Conservation (phyloP, 352 stramenopile species). For the Phytopythium sindhum region DNA sequence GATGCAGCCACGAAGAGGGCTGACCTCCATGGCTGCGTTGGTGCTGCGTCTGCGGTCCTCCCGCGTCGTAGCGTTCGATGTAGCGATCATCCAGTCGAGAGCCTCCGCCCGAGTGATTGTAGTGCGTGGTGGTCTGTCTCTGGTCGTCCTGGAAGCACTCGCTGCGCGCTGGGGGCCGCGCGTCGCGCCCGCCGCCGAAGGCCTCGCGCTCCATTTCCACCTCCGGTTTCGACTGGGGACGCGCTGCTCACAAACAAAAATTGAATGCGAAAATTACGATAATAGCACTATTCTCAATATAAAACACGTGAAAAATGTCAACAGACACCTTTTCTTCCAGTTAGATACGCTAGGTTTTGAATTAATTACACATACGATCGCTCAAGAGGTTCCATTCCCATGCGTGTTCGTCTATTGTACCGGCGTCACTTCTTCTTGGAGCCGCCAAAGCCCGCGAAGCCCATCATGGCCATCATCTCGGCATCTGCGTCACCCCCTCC, state of each 20-base stretch:
- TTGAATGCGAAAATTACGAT: neutral
- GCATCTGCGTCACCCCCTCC: slow-evolving; percentile 44
- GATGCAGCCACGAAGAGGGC: neutral
- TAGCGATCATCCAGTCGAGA: neutral
- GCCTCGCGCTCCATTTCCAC: neutral
- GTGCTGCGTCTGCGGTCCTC: neutral
- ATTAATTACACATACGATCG: slow-evolving; percentile 2
- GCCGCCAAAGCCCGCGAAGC: slow-evolving; percentile 83
- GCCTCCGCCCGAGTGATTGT: neutral
- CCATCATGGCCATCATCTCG: slow-evolving; percentile 92
- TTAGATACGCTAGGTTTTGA: neutral
- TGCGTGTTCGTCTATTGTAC: neutral
- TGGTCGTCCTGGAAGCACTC: neutral
- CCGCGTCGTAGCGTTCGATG: neutral
- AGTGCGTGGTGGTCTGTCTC: neutral
- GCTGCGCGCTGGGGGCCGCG: neutral
- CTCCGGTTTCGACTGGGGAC: neutral
- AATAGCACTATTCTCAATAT: neutral
- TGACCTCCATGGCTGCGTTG: neutral
- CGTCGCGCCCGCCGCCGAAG: neutral
- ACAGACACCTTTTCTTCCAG: no score
- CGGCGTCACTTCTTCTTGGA: slow-evolving; percentile 62
- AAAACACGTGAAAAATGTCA: neutral
- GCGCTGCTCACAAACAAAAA: neutral
- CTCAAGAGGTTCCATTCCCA: neutral